A percentile compares a stretch with the other conserved stretches of the same genome.
These are phyloP conservation scores for Xylariaceae sp. DNA, from an alignment of 2,329 filamentous ascomycete species.

Conservation along the genomic window DNA sequence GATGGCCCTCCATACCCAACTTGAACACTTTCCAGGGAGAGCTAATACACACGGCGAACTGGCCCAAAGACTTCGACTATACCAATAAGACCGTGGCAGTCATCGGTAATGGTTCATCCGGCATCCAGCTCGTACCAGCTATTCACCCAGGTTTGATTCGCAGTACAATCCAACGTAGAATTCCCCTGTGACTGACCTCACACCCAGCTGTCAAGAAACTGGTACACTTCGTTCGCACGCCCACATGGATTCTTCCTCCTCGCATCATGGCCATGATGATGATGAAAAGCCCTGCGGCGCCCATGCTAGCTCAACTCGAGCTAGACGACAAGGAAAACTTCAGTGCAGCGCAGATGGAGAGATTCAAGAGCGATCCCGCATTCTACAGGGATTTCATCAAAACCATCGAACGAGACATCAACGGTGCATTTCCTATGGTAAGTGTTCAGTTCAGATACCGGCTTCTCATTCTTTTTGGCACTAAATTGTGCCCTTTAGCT, in stretches of 20 bases:
- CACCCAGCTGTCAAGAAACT: slow-evolving; percentile 37
- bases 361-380: slow-evolving; percentile 44
- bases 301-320: slow-evolving; percentile 39
- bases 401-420: slow-evolving; percentile 44
- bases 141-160: slow-evolving; percentile 40
- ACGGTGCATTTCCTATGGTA: slow-evolving; percentile 43
- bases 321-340: slow-evolving; percentile 44
- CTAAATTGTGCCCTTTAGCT: slow-evolving; percentile 28
- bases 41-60: slow-evolving; percentile 52
- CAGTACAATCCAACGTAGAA: not conserved
- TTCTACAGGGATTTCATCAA: slow-evolving; percentile 48
- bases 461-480: not conserved
- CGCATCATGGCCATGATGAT: slow-evolving; percentile 37
- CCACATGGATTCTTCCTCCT: slow-evolving; percentile 42
- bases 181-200: slow-evolving; percentile 7
- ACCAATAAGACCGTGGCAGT: slow-evolving; percentile 51
- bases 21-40: slow-evolving; percentile 46
- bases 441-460: slow-evolving; percentile 17
- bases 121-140: slow-evolving; percentile 51
- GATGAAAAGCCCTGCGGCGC: slow-evolving; percentile 36
- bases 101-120: slow-evolving; percentile 57
- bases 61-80: slow-evolving; percentile 49
- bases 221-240: slow-evolving; percentile 41
- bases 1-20: slow-evolving; percentile 49
- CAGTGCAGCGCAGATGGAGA: slow-evolving; percentile 42